Evolutionary conservation across 352 stramenopile species (phyloP).

Genomic region (Saprolegnia parasitica): DNA sequence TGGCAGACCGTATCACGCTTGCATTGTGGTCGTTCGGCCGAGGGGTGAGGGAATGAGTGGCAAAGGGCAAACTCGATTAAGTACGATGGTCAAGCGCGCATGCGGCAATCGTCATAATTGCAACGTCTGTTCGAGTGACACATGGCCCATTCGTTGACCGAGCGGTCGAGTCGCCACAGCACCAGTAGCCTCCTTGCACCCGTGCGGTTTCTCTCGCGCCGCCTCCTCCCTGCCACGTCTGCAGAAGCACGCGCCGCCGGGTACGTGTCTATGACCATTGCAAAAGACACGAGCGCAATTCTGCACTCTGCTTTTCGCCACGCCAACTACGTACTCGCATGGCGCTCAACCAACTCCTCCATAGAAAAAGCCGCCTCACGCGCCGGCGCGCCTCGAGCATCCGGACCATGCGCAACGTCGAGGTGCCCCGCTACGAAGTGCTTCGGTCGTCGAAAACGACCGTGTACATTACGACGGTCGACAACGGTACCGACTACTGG

Average conservation of each 20-base stretch:
- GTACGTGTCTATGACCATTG: constrained; percentile 18
- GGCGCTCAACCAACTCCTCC: constrained; percentile 18
- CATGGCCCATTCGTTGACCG: background rate
- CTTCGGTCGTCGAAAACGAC: background rate
- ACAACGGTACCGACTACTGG: constrained; percentile 15
- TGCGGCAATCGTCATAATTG: background rate
- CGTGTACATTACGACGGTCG: constrained; percentile 17
- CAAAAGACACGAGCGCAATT: background rate
- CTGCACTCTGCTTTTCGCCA: background rate
- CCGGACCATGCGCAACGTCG: constrained; percentile 2
- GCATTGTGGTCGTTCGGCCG: no score
- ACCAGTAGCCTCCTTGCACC: constrained; percentile 18
- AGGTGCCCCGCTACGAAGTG: constrained; percentile 4
- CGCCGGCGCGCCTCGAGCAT: constrained; percentile 14
- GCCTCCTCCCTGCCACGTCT: constrained; percentile 9
- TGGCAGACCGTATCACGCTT: no score
- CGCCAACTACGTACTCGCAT: background rate
- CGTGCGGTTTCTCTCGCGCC: constrained; percentile 18
- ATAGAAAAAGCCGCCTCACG: constrained; percentile 14
- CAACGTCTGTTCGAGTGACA: constrained; percentile 4
- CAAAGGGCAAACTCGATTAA: no score
- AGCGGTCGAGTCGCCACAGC: background rate
- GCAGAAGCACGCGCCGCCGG: constrained; percentile 4
- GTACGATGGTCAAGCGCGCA: background rate
- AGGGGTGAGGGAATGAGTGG: no score